Evolutionary conservation across 768 basidiomycete genomes (phyloP).

Genomic region (Podaxis carcinomalis): DNA sequence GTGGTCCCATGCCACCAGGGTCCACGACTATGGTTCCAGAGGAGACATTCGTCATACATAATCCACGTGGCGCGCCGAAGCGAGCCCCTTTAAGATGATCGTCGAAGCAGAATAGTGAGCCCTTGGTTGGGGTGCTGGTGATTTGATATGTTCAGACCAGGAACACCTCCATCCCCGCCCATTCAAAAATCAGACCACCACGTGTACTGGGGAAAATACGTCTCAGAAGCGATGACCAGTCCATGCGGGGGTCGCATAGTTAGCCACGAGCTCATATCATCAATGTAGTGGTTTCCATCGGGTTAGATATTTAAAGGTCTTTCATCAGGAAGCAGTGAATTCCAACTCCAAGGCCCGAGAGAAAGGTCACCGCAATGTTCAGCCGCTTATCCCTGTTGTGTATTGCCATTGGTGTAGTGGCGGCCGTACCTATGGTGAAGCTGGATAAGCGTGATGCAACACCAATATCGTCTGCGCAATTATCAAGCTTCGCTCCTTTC

Average conservation of each 20-base stretch:
- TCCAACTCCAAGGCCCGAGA: not conserved
- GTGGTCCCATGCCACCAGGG: not conserved
- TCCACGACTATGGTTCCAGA: not conserved
- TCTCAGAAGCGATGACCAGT: not conserved
- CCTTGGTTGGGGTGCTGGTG: not conserved
- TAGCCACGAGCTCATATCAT: not conserved
- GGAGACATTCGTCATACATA: not conserved
- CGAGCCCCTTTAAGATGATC: not conserved
- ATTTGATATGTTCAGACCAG: not conserved
- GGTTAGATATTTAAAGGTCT: not conserved
- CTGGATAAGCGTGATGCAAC: conserved; percentile 20
- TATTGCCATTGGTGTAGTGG: conserved; percentile 4
- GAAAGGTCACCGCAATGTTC: not conserved
- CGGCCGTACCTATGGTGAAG: conserved; percentile 12
- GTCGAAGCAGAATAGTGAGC: not conserved
- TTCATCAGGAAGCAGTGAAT: not conserved
- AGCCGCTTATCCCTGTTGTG: not conserved
- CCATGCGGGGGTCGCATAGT: not conserved
- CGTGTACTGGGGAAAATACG: not conserved
- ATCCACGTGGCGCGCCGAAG: not conserved
- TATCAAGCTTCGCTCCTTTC: conserved; percentile 39
- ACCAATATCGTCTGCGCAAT: conserved; percentile 23
- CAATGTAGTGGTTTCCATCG: not conserved
- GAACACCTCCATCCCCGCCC: not conserved
- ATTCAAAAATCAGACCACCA: not conserved